Evolutionary conservation across 2,329 filamentous ascomycete genomes (phyloP).

Genomic region (Chrysosphaeria jannelii): DNA sequence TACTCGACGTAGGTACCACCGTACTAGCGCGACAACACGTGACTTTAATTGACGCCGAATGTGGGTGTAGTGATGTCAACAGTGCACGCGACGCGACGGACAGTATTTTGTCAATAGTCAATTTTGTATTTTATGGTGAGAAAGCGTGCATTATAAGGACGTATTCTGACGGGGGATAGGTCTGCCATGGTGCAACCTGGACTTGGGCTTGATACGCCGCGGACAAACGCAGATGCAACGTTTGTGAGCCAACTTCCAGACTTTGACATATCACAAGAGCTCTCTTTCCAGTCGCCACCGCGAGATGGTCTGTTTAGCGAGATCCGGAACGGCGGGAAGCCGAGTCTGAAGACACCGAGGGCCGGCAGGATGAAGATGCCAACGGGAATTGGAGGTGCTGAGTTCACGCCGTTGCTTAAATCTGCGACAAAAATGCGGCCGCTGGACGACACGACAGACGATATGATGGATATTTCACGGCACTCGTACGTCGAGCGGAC

Average conservation of each 20-base stretch:
- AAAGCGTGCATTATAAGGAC: too few species aligned
- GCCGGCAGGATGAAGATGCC: conserved; percentile 34
- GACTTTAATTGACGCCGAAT: too few species aligned
- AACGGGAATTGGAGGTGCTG: conserved; percentile 30
- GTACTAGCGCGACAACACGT: too few species aligned
- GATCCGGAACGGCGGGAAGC: conserved; percentile 32
- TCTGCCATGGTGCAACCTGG: too few species aligned
- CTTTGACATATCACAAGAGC: conserved; percentile 63
- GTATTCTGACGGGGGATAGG: too few species aligned
- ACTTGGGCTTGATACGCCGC: conserved; percentile 55
- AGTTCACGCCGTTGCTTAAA: conserved; percentile 88
- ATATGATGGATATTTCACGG: conserved; percentile 36
- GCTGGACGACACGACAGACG: conserved; percentile 33
- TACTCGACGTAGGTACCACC: too few species aligned
- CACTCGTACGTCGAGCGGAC: conserved; percentile 39
- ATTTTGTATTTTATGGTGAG: too few species aligned
- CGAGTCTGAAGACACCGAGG: conserved; percentile 43
- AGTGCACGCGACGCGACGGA: too few species aligned
- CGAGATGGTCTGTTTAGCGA: conserved; percentile 48
- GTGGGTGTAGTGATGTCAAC: too few species aligned
- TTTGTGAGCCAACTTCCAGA: conserved; percentile 40
- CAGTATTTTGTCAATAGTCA: too few species aligned
- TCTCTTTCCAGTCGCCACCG: conserved; percentile 56
- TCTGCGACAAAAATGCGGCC: conserved; percentile 39
- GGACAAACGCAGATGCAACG: conserved; percentile 60